Percentiles rank a stretch among this genome's conserved stretches.
phyloP scores from a whole-genome alignment of 257 asterid genomes.

The Solanum chiquidenum region DNA sequence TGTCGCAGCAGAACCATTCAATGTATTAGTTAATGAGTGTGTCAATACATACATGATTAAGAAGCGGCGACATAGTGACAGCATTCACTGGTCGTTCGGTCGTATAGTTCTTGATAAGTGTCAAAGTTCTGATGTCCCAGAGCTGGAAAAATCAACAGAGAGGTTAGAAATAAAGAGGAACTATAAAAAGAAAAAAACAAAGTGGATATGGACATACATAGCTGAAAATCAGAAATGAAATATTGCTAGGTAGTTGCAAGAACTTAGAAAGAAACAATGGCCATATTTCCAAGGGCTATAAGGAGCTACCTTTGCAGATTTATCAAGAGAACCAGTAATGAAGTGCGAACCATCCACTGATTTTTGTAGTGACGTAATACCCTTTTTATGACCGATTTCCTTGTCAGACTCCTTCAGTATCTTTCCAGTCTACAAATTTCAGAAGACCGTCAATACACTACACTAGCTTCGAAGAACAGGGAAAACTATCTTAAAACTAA shows the following conservation, averaged over 20 bases:
- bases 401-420: conserved; percentile 56
- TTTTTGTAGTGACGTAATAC: conserved; percentile 74
- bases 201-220: not conserved
- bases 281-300: not conserved
- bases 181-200: not conserved
- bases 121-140: conserved; percentile 76
- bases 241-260: not conserved
- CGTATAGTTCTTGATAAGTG: conserved; percentile 67
- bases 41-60: conserved; percentile 59
- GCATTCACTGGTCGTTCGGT: conserved; percentile 87
- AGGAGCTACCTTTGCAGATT: conserved; percentile 73
- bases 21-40: not conserved
- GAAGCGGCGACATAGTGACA: conserved; percentile 87
- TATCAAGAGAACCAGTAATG: conserved; percentile 78
- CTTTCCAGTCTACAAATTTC: conserved; percentile 53
- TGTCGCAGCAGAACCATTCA: not conserved
- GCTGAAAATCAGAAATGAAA: not conserved
- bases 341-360: conserved; percentile 72
- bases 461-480: not conserved
- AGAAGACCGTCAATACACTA: not conserved
- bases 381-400: conserved; percentile 71
- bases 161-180: not conserved
- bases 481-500: not conserved
- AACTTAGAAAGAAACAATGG: not conserved
- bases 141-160: conserved; percentile 42